phyloP scores from a whole-genome alignment of 768 basidiomycete genomes.

The Suillus tomentosus region DNA sequence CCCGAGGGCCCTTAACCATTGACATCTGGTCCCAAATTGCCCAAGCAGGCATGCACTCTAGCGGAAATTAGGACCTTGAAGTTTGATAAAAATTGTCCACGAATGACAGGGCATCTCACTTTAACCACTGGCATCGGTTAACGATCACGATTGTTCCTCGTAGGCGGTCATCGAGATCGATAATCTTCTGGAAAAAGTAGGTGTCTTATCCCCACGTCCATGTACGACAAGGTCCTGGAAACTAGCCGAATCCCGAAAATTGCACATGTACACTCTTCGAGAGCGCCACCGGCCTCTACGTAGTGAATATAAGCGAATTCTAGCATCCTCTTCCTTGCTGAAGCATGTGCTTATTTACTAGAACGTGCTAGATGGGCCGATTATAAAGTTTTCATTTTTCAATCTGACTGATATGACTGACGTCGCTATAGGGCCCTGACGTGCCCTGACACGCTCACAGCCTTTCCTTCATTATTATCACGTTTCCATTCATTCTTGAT shows the following conservation, averaged over 20 bases:
- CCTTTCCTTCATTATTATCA: background rate
- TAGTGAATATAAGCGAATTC: background rate
- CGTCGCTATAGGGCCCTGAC: background rate
- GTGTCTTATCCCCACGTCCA: background rate
- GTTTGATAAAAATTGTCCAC: slow-evolving; percentile 41
- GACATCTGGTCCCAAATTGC: slow-evolving; percentile 52
- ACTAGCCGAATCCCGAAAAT: background rate
- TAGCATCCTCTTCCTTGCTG: background rate
- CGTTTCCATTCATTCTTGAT: no score
- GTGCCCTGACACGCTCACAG: background rate
- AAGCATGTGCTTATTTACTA: background rate
- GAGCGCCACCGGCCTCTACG: background rate
- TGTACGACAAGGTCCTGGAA: background rate
- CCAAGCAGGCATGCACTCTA: slow-evolving; percentile 45
- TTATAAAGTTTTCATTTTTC: background rate
- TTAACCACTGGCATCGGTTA: slow-evolving; percentile 38
- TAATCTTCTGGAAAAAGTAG: background rate
- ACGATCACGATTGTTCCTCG: slow-evolving; percentile 38
- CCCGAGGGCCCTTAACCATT: background rate
- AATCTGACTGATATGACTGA: background rate
- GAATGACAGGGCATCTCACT: slow-evolving; percentile 40
- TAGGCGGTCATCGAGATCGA: background rate
- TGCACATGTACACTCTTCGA: background rate
- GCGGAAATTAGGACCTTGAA: slow-evolving; percentile 41
- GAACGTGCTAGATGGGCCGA: background rate